Conservation (phyloP, 345 rosid genomes). For the Gossypium turneri region DNA sequence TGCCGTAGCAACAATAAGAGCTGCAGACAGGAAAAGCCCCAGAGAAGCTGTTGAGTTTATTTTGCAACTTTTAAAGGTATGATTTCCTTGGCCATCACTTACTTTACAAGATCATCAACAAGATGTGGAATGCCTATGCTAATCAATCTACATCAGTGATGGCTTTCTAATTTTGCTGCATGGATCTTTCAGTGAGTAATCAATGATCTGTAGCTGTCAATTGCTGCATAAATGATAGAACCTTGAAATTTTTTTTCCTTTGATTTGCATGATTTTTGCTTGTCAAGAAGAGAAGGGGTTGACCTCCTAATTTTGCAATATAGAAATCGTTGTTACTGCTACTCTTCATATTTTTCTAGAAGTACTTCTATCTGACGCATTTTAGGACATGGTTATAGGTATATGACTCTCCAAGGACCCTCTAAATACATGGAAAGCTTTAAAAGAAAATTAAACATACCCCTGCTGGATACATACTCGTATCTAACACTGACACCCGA, state of each 20-base stretch:
- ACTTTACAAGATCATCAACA: not conserved
- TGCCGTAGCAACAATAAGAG: slow-evolving; percentile 84
- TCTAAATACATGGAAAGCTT: not conserved
- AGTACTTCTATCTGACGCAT: not conserved
- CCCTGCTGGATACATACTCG: not conserved
- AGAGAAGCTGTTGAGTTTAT: slow-evolving; percentile 96
- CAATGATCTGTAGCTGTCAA: not conserved
- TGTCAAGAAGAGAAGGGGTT: not conserved
- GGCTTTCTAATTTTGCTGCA: not conserved
- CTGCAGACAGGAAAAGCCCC: slow-evolving; percentile 85
- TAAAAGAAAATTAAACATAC: too few relatives aligned
- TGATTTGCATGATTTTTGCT: slow-evolving; percentile 8
- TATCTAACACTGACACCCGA: not conserved
- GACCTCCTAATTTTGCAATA: slow-evolving; percentile 5
- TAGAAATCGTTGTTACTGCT: not conserved
- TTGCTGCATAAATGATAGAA: not conserved
- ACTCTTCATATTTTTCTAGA: not conserved
- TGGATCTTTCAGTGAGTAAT: not conserved
- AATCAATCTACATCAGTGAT: not conserved
- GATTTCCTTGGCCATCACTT: slow-evolving; percentile 8
- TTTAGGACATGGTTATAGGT: not conserved
- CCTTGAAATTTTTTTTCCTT: not conserved
- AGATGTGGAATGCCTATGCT: not conserved
- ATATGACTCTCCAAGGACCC: not conserved
- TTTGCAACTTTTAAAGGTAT: slow-evolving; percentile 90